Percentiles rank a stretch among this genome's conserved stretches.
Conservation (phyloP, 108 stramenopile genomes). For the Schizochytrium sp. region DNA sequence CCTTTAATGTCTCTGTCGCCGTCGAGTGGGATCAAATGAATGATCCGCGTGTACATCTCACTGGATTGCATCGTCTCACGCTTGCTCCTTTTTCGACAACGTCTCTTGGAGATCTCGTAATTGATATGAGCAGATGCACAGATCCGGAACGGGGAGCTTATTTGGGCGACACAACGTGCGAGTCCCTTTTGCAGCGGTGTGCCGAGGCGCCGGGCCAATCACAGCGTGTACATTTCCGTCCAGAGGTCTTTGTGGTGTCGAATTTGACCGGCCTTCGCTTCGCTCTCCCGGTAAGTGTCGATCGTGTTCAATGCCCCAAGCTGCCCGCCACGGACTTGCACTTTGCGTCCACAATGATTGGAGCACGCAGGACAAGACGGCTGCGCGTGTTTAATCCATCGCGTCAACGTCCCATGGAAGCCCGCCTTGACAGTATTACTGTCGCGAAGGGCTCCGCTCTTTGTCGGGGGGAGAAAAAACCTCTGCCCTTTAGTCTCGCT, state of each 20-base stretch:
- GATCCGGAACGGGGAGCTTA: neutral
- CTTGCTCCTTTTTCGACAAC: neutral
- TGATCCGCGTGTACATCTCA: neutral
- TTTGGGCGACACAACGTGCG: neutral
- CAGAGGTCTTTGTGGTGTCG: neutral
- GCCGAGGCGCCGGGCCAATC: neutral
- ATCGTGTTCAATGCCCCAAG: neutral
- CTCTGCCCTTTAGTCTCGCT: neutral
- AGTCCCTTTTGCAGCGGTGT: neutral
- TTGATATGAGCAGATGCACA: neutral
- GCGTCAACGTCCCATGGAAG: neutral
- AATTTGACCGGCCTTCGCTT: neutral
- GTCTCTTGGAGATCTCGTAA: neutral
- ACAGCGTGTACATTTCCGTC: neutral
- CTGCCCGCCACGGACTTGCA: neutral
- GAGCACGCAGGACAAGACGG: neutral
- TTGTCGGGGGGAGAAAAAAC: no score
- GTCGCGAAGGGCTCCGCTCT: neutral
- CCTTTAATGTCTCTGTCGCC: neutral
- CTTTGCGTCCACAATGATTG: neutral
- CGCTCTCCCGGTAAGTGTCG: neutral
- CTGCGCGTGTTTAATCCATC: neutral
- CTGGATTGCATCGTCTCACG: neutral
- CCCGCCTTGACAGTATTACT: neutral
- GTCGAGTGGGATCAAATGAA: neutral